These are phyloP conservation scores for Dionaea muscipula DNA, from an alignment of 179 eudicot species.

Conservation along the genomic window DNA sequence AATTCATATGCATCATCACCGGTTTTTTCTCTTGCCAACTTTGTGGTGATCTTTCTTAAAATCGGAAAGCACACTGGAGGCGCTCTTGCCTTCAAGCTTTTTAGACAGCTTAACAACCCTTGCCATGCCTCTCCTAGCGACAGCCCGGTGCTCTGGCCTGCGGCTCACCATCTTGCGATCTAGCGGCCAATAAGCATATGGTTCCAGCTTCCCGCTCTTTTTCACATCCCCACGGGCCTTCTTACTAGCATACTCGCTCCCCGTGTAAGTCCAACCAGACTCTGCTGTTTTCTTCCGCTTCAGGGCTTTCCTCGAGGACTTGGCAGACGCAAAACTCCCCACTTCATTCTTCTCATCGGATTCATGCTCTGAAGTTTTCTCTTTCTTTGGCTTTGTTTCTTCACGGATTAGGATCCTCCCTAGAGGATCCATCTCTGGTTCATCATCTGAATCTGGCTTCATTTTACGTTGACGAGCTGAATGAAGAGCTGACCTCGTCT, in stretches of 20 bases:
- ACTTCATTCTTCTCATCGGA: conserved; percentile 39
- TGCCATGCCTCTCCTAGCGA: conserved; percentile 82
- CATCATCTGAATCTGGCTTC: conserved; percentile 55
- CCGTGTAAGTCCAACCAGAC: conserved; percentile 77
- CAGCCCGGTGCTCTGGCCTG: conserved; percentile 77
- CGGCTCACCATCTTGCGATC: conserved; percentile 89
- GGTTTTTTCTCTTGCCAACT: conserved; percentile 5
- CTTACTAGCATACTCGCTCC: conserved; percentile 70
- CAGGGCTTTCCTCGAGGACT: conserved; percentile 23
- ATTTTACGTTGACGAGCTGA: conserved; percentile 36
- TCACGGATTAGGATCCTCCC: conserved; percentile 61
- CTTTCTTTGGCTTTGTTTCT: conserved; percentile 32
- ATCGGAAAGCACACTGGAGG: conserved; percentile 47
- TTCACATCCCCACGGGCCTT: conserved; percentile 85
- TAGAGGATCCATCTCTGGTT: conserved; percentile 51
- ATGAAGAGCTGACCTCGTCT: conserved; percentile 64
- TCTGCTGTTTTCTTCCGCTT: conserved; percentile 60
- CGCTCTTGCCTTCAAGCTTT: conserved; percentile 71
- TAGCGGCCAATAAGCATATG: conserved; percentile 94
- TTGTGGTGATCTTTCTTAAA: conserved; percentile 31
- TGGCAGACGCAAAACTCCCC: conserved; percentile 28
- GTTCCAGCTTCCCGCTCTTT: conserved; percentile 89
- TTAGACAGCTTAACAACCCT: conserved; percentile 79
- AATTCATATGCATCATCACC: too few species aligned
- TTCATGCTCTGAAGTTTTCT: conserved; percentile 24